Evolutionary conservation across 179 eudicot genomes (phyloP).

Genomic region (Monotropa hypopitys): DNA sequence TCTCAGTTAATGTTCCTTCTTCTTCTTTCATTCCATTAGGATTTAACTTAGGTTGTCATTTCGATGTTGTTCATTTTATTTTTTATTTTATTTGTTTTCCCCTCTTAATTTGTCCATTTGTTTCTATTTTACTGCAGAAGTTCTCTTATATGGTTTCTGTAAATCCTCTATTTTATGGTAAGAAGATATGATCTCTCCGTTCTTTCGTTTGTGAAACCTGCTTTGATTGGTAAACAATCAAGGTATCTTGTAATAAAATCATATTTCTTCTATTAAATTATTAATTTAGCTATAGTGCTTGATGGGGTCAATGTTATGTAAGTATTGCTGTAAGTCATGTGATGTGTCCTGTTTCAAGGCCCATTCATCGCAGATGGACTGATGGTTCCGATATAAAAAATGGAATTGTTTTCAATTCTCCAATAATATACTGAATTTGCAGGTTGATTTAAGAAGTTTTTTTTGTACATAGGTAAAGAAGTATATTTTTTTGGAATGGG

Average conservation of each 20-base stretch:
- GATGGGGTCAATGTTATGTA: background rate
- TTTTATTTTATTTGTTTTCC: background rate
- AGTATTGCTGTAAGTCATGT: background rate
- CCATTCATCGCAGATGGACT: background rate
- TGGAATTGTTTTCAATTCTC: background rate
- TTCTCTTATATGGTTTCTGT: background rate
- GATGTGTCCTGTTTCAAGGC: no score
- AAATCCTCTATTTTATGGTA: background rate
- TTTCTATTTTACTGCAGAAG: slow-evolving; percentile 7
- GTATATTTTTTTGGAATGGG: no score
- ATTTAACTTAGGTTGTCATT: background rate
- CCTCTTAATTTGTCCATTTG: background rate
- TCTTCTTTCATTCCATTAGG: background rate
- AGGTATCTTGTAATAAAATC: background rate
- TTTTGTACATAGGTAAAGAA: background rate
- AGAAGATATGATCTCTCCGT: slow-evolving; percentile 4
- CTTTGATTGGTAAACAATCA: background rate
- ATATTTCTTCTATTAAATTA: background rate
- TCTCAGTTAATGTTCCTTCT: background rate
- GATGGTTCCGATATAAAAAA: background rate
- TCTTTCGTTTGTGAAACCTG: background rate
- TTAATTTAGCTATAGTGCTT: background rate
- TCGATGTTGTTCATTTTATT: background rate
- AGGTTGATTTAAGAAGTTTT: background rate
- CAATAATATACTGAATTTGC: background rate